phyloP scores from a whole-genome alignment of 2,329 filamentous ascomycete genomes.

The Fulvia fulva region DNA sequence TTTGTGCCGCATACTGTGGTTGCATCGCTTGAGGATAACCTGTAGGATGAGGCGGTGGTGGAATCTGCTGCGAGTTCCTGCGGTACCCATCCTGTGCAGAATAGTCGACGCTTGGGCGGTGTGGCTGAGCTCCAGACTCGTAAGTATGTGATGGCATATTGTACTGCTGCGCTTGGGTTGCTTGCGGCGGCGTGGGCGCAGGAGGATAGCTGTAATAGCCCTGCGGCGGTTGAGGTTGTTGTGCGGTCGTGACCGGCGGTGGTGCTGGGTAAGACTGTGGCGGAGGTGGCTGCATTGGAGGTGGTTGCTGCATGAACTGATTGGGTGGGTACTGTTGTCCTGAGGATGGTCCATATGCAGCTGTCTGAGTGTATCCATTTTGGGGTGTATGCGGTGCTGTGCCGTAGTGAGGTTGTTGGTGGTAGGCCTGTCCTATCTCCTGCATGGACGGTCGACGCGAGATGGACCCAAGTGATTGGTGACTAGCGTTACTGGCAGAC shows the following conservation, averaged over 20 bases:
- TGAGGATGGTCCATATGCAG: constrained; percentile 33
- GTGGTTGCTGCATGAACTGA: constrained; percentile 29
- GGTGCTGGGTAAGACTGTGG: constrained; percentile 25
- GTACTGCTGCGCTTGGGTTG: constrained; percentile 37
- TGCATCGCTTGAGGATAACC: constrained; percentile 32
- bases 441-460: constrained; percentile 44
- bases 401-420: constrained; percentile 38
- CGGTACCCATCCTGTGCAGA: constrained; percentile 38
- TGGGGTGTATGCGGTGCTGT: constrained; percentile 39
- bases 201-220: constrained; percentile 40
- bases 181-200: constrained; percentile 30
- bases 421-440: constrained; percentile 42
- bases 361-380: constrained; percentile 35
- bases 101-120: constrained; percentile 41
- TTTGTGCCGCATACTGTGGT: constrained; percentile 30
- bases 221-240: constrained; percentile 25
- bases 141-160: constrained; percentile 29
- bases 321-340: constrained; percentile 25
- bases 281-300: constrained; percentile 34
- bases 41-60: constrained; percentile 33
- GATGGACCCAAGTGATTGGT: constrained; percentile 27
- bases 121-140: constrained; percentile 26
- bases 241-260: constrained; percentile 10
- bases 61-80: constrained; percentile 40
- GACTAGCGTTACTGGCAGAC: constrained; percentile 38